Conservation (phyloP, 352 stramenopile genomes). For the Halophytophthora polymorphica region DNA sequence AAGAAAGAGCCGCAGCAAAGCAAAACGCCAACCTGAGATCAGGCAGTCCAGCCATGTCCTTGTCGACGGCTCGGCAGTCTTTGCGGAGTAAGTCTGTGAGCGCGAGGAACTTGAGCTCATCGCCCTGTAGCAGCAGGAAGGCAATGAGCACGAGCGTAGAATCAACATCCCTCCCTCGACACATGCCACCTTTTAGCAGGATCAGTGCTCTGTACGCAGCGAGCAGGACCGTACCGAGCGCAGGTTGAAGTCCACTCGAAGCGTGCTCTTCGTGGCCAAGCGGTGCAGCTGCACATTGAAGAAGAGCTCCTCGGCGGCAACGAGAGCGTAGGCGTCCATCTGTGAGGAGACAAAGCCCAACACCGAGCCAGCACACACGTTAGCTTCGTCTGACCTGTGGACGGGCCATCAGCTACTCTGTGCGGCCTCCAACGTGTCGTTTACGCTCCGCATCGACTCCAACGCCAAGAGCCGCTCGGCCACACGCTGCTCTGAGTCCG, state of each 20-base stretch:
- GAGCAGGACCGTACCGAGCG: slow-evolving; percentile 33
- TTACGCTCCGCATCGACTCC: too few relatives aligned
- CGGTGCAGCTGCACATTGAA: slow-evolving; percentile 62
- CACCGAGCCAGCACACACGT: slow-evolving; percentile 1
- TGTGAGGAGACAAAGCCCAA: slow-evolving; percentile 25
- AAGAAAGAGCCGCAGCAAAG: slow-evolving; percentile 9
- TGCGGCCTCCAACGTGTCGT: too few relatives aligned
- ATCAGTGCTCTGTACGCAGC: slow-evolving; percentile 1
- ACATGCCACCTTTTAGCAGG: not conserved
- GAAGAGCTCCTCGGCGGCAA: slow-evolving; percentile 64
- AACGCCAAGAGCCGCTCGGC: too few relatives aligned
- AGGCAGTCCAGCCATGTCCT: slow-evolving; percentile 51
- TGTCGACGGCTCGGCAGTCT: slow-evolving; percentile 59
- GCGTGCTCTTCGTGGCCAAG: slow-evolving; percentile 41
- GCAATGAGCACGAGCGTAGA: slow-evolving; percentile 5
- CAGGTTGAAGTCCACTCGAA: slow-evolving; percentile 74
- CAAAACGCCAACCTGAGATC: slow-evolving; percentile 51
- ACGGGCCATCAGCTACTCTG: slow-evolving; percentile 2
- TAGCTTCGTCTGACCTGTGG: slow-evolving; percentile 5
- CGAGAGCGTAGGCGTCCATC: slow-evolving; percentile 63
- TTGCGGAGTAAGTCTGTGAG: slow-evolving; percentile 64
- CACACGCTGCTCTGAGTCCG: not conserved
- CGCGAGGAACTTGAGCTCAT: slow-evolving; percentile 64
- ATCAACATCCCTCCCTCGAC: slow-evolving; percentile 14
- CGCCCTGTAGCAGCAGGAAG: slow-evolving; percentile 30